Percentiles rank a stretch among this genome's conserved stretches.
Evolutionary conservation across 2,329 filamentous ascomycete species (phyloP).

Genomic region (Parasarocladium wereldwijsianum): DNA sequence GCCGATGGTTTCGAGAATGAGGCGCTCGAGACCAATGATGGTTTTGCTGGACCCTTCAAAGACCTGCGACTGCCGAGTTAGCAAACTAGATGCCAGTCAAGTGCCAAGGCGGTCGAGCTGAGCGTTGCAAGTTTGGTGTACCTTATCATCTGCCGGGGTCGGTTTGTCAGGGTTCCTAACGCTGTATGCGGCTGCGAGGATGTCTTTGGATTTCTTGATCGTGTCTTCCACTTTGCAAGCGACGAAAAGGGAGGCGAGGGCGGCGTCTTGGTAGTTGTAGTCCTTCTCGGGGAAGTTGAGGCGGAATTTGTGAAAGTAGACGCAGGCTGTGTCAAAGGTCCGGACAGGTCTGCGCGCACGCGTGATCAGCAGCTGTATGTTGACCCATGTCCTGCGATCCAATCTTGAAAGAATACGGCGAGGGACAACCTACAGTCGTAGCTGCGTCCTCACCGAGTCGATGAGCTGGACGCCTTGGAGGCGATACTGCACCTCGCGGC

Average conservation of each 20-base stretch:
- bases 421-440: too few relatives aligned
- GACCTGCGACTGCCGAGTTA: constrained; percentile 32
- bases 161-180: constrained; percentile 55
- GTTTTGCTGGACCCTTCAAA: constrained; percentile 69
- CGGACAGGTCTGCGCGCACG: constrained; percentile 79
- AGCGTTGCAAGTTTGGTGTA: too few relatives aligned
- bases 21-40: constrained; percentile 77
- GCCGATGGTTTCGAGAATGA: constrained; percentile 82
- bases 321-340: constrained; percentile 81
- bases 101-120: too few relatives aligned
- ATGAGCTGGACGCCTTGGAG: constrained; percentile 83
- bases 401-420: too few relatives aligned
- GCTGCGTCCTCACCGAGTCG: constrained; percentile 62
- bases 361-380: too few relatives aligned
- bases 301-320: constrained; percentile 89
- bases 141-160: constrained; percentile 68
- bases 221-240: constrained; percentile 98
- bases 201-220: constrained; percentile 88
- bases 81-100: neutral
- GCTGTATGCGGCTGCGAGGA: constrained; percentile 82
- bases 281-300: constrained; percentile 73
- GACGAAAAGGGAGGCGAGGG: constrained; percentile 75
- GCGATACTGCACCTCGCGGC: constrained; percentile 66
- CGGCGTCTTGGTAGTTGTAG: constrained; percentile 76
- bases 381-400: too few relatives aligned